Base-by-base conservation (phyloP, 2,329 filamentous ascomycete genomes). In the Chaetomiaceae sp. region DNA sequence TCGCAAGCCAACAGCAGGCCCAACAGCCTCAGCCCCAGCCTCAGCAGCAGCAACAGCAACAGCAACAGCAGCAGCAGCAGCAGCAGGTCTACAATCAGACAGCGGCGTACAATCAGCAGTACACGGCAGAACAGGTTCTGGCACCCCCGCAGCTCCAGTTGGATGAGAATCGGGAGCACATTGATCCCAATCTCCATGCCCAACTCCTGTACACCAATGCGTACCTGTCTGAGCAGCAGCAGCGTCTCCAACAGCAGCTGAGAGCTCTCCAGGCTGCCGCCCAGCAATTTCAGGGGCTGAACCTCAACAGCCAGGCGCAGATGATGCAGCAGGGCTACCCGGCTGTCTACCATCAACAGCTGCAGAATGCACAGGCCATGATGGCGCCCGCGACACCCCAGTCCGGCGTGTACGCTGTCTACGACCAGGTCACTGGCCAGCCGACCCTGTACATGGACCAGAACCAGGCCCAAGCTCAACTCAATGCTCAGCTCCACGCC, bases 141-240 rank as follows among this genome's bases (percentile, higher is more conserved):
- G 87, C 89, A 8, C 91, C 91, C 56, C 91, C 91, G 4, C 81
- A 88, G 64, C 78, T 96, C 56, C 81, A 89, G 64, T 79, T 94
- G 48, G 80, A 85, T 54, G 82, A 85, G 58, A 78, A 78, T 42
- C 82, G 86, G 62, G 81, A 88, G 56, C 79, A 85, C 62, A 88
- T 95, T 74, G 94, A 97, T 64, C 90, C 91, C 48, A 86, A 82
- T 56, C 71, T 95, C 48, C 94, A 96, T 61, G 89, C 90, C 48
- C 90, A 96, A 71, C 78, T 97, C 59, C 82, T 96, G 65, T 87
- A 90, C 53, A 95, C 90, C 64, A 96, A 96, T 69, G 75, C 94
- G 67, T 95, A 95, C 66, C 80, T 99, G 46, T 90, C 90, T 36
- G 90, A 96, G 67, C 91, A 96, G 72, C 92, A 97, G 73, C 90